phyloP scores from a whole-genome alignment of 495 filamentous ascomycete genomes.

The Penicillium pulvis region DNA sequence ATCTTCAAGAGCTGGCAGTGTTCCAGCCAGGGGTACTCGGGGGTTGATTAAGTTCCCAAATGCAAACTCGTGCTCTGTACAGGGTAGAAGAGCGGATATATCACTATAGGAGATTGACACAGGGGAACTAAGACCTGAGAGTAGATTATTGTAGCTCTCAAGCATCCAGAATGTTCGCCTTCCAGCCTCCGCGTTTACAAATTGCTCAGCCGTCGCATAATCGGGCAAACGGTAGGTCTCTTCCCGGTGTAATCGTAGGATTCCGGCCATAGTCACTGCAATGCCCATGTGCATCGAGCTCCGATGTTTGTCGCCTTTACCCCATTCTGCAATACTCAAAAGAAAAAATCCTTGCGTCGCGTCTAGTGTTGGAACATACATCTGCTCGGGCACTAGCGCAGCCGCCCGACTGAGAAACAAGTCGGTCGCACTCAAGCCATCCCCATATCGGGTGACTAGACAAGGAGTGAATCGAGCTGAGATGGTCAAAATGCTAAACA shows the following conservation, averaged over 20 bases:
- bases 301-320: not conserved
- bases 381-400: constrained; percentile 1
- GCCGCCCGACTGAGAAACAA: not conserved
- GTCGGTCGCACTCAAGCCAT: not conserved
- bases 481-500: constrained; percentile 1
- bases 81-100: not conserved
- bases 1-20: not conserved
- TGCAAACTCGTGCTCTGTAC: constrained; percentile 1
- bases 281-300: constrained; percentile 3
- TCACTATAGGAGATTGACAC: not conserved
- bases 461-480: constrained; percentile 1
- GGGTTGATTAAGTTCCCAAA: not conserved
- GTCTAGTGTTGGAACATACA: not conserved
- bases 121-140: not conserved
- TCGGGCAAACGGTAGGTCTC: constrained; percentile 1
- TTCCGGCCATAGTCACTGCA: not conserved
- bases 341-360: constrained; percentile 1
- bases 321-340: constrained; percentile 4
- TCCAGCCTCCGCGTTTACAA: not conserved
- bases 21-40: not conserved
- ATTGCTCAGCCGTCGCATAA: constrained; percentile 2
- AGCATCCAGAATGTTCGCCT: constrained; percentile 2
- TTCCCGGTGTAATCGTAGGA: not conserved
- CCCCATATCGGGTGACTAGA: not conserved
- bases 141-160: constrained; percentile 1